Base-by-base conservation (phyloP, 2,329 filamentous ascomycete genomes). In the Lachnellula hyalina region DNA sequence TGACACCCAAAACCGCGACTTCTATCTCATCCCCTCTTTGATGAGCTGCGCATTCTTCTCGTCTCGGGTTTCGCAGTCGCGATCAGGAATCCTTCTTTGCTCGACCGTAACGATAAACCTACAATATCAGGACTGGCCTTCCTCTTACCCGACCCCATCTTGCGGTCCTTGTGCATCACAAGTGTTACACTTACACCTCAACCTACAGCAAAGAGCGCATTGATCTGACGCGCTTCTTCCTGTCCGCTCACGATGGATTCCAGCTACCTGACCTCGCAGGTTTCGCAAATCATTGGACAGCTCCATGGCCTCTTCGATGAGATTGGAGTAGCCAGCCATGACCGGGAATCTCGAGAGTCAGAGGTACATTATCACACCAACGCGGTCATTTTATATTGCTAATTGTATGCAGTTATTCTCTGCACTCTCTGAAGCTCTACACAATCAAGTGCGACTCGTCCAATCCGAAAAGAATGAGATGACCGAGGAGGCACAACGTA, bases 271-370 rank as follows among this genome's bases (percentile, higher is more conserved):
- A 89, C 90, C 65, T 90, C 95, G 72, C 94, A 97, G 82, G 90
- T 99, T 75, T 94, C 90, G 64, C 90, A 83, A 67, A 96, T 96
- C 69, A 91, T 97, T 70, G 84, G 84, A 72, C 91, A 96, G 74
- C 82, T 99, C 58, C 93, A 97, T 74, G 89, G 88, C 62, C 82
- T 97, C 55, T 99, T 96, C 68, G 94, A 99, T 72, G 93, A 99
- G 70, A 99, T 99, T 68, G 94, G 94, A 56, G 89, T 99, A n/a
- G 84, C 93, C 28, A 84, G 77, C 67, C 91, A 96, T 84, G 94
- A 97, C 72, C 88, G 94, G 68, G 91, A 97, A 70, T 80, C 83
- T 49, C 82, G 94, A 67, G 93, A 97, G 71, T 83, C 89, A 70
- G 90, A 96, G 84, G 92, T 95, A 76, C 68, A 80, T 67, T 49